Percentiles rank a stretch among this genome's conserved stretches.
These are phyloP conservation scores for Fusarium hostae DNA, from an alignment of 2,329 filamentous ascomycete genomes.

Conservation along the genomic window DNA sequence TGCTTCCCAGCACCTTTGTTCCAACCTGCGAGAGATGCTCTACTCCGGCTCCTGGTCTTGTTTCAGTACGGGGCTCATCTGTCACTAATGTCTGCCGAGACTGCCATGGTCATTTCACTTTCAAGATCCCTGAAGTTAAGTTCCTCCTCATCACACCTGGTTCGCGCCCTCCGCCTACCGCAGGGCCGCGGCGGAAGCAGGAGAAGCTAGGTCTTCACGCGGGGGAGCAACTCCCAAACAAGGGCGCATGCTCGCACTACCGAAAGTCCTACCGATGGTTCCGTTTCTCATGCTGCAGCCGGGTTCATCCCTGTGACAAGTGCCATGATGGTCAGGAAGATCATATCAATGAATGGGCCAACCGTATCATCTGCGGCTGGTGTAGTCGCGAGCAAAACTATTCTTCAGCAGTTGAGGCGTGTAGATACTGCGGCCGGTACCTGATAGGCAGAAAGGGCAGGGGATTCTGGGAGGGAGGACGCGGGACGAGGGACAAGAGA, in stretches of 20 bases:
- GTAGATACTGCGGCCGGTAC: slow-evolving; percentile 75
- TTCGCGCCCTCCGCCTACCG: slow-evolving; percentile 53
- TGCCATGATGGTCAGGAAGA: slow-evolving; percentile 80
- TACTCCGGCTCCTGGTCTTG: slow-evolving; percentile 72
- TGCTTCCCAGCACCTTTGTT: slow-evolving; percentile 82
- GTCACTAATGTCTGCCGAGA: slow-evolving; percentile 80
- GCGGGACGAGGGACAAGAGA: too few relatives aligned
- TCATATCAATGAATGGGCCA: slow-evolving; percentile 83
- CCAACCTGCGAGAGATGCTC: slow-evolving; percentile 84
- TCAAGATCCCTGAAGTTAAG: slow-evolving; percentile 81
- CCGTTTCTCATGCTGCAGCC: slow-evolving; percentile 70
- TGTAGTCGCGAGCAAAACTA: slow-evolving; percentile 86
- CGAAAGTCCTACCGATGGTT: slow-evolving; percentile 71
- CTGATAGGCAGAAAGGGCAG: slow-evolving; percentile 72
- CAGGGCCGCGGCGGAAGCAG: slow-evolving; percentile 57
- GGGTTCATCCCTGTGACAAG: slow-evolving; percentile 71
- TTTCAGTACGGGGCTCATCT: slow-evolving; percentile 78
- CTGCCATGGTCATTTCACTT: slow-evolving; percentile 83
- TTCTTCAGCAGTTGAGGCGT: slow-evolving; percentile 72
- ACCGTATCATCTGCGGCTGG: slow-evolving; percentile 83
- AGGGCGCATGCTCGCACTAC: slow-evolving; percentile 69
- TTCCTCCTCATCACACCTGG: slow-evolving; percentile 76
- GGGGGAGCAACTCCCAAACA: slow-evolving; percentile 64
- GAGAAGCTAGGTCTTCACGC: slow-evolving; percentile 67
- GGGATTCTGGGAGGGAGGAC: slow-evolving; percentile 92